Evolutionary conservation across 768 basidiomycete species (phyloP), one percentile per base, ranked within the genome.

Genomic region (Leccinum variicolor): DNA sequence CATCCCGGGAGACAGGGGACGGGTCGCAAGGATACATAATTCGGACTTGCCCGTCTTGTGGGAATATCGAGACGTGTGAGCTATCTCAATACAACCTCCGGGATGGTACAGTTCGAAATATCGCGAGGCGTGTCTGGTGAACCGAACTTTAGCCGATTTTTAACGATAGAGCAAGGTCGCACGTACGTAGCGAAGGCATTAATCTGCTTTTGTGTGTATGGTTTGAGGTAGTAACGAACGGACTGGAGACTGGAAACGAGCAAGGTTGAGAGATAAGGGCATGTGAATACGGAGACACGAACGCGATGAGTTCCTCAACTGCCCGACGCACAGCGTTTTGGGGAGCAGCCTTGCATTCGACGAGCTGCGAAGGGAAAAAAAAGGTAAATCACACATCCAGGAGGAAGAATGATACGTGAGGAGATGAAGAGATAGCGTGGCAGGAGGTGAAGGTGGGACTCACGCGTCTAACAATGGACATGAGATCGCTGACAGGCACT

Each of bases 181-280:
- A 85, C 91, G 75, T 82, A 93, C 91, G 91, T 94, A 75, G 91
- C 86, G 71, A 93, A 94, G 54, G 91, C 90, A 76, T 93, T 92
- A 70, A 92, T 85, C 77, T 94, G 90, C 66, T 90, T 86, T 77
- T 90, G 87, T 65, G 81, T 84, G 73, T 89, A 90, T 64, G 75
- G 74, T 69, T 83, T 84, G 71, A 89, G 80, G 73, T 89, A 92
- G 69, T 87, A 90, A 62, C 86, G 86, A 70, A 94, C 84, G 63
- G 89, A 75, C 57, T 81, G 75, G 54, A 94, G 81, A 58, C 91
- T 93, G 69, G 58, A 58, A 64, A 62, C 26, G 46, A 56, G 56
- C 31, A 23, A 55, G 49, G 58, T 47, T 60, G 60, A 63, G 66
- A 57, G 31, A 59, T 29, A 13, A 49, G 46, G 57, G 6, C 15